Evolutionary conservation across 1,284 basidiomycete genomes (phyloP).

Genomic region (Trichosporon sp.): DNA sequence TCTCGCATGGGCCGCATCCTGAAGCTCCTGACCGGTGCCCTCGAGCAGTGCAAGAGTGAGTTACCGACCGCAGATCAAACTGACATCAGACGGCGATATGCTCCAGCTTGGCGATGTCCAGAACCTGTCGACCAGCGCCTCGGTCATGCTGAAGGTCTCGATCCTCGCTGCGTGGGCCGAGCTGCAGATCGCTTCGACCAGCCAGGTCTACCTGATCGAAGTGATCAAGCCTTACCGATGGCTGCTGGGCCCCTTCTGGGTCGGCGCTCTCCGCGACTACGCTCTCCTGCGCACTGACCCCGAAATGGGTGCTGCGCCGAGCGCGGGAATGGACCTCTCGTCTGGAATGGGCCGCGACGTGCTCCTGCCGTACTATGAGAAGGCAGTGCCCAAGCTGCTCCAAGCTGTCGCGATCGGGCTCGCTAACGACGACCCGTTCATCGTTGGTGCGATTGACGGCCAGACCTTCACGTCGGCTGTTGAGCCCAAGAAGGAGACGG

Average conservation of each 20-base stretch:
- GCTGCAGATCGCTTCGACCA: conserved; percentile 70
- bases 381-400: conserved; percentile 76
- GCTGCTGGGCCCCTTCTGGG: conserved; percentile 77
- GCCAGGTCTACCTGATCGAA: conserved; percentile 70
- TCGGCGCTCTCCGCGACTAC: conserved; percentile 83
- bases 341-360: conserved; percentile 85
- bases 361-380: conserved; percentile 84
- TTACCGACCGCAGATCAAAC: background rate
- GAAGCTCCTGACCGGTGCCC: conserved; percentile 76
- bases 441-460: conserved; percentile 78
- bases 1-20: conserved; percentile 88
- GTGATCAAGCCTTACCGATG: conserved; percentile 78
- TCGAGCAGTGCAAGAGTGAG: conserved; percentile 83
- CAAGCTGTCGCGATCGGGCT: conserved; percentile 81
- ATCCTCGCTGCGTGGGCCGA: conserved; percentile 95
- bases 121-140: conserved; percentile 86
- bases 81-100: conserved; percentile 66
- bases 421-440: conserved; percentile 63
- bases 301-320: conserved; percentile 67
- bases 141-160: conserved; percentile 90
- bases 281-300: conserved; percentile 84
- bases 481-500: conserved; percentile 25
- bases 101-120: conserved; percentile 79
- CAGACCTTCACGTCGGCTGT: conserved; percentile 49
- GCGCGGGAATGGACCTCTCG: conserved; percentile 68